phyloP scores from a whole-genome alignment of 345 rosid genomes.

The Cardamine occulta region DNA sequence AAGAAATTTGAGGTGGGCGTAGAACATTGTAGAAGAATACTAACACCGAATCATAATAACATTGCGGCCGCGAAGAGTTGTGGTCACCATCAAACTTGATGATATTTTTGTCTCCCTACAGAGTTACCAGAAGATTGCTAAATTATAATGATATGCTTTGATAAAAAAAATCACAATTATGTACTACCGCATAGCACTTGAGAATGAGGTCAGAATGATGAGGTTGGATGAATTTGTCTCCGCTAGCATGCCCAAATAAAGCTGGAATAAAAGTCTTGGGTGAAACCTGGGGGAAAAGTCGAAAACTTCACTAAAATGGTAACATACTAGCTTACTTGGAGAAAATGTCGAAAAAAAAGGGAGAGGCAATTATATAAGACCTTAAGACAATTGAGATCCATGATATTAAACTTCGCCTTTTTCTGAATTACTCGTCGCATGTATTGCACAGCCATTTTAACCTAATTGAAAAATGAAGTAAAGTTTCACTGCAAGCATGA shows the following conservation, averaged over 20 bases:
- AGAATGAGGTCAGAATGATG: slow-evolving; percentile 84
- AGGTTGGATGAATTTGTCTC: slow-evolving; percentile 87
- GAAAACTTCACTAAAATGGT: slow-evolving; percentile 25
- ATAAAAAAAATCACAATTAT: slow-evolving; percentile 2
- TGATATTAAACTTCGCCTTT: slow-evolving; percentile 96
- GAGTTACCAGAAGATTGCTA: slow-evolving; percentile 20
- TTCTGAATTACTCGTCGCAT: slow-evolving; percentile 86
- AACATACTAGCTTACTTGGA: slow-evolving; percentile 22
- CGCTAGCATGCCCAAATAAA: slow-evolving; percentile 90
- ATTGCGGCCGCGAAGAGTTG: slow-evolving; percentile 91
- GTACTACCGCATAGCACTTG: slow-evolving; percentile 70
- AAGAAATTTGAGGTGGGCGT: slow-evolving; percentile 74
- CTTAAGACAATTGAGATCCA: slow-evolving; percentile 91
- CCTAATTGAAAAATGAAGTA: slow-evolving; percentile 50
- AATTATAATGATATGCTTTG: slow-evolving; percentile 23
- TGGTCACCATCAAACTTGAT: slow-evolving; percentile 96
- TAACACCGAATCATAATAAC: slow-evolving; percentile 90
- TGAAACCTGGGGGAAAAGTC: slow-evolving; percentile 60
- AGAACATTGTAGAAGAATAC: slow-evolving; percentile 89
- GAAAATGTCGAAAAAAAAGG: not conserved
- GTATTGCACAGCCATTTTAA: slow-evolving; percentile 93
- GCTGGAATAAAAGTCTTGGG: slow-evolving; percentile 90
- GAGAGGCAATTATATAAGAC: slow-evolving; percentile 41
- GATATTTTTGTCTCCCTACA: slow-evolving; percentile 95
- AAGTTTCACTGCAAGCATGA: slow-evolving; percentile 26